Evolutionary conservation across 345 rosid species (phyloP), one percentile per base, ranked within the genome.

Genomic region (Rhodomyrtus tomentosa): DNA sequence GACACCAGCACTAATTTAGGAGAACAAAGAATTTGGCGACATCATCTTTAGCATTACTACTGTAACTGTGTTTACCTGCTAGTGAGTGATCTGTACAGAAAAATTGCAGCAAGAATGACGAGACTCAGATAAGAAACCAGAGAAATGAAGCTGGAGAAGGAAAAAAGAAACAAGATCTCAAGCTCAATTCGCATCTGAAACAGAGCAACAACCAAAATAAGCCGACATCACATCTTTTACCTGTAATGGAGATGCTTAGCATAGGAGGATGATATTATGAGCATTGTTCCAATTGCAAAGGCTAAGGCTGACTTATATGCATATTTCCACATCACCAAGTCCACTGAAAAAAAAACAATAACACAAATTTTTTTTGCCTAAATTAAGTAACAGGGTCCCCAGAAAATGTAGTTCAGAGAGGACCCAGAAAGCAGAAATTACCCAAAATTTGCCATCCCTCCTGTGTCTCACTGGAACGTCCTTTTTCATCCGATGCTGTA

Each of bases 301-400:
- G 91, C 92, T 79, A 95, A 89, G 45, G 98, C 91, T 21, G 99
- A 94, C 87, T 91, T 94, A 51, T 94, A 90, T 62, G 84, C 89
- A 82, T 97, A 98, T 88, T 94, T 95, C 99, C 99, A 97, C 98
- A 97, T 93, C 72, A 95, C 95, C 73, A 97, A 87, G 90, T 97
- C 99, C 92, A 92, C 99, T 97, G 94, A 81, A 85, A 87, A 29
- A 81, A 10, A 10, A 10, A 48, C 1, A 49, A 76, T 32, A 53
- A 76, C 51, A 20, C 9, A 10, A 55, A 55, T 27, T 10, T 4
- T 62, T 62, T 68, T 9, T 29, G 76, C 76, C 76, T 68, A 68
- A 68, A 36, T 68, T 18, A 38, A 68, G 45, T 68, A 32, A 68
- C 25, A 68, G 22, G 18, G 2, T 36, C 45, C 76, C 32, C 42